Base-by-base conservation (phyloP, 1,284 basidiomycete species). In the Ceratorhiza oryzae-sativae region DNA sequence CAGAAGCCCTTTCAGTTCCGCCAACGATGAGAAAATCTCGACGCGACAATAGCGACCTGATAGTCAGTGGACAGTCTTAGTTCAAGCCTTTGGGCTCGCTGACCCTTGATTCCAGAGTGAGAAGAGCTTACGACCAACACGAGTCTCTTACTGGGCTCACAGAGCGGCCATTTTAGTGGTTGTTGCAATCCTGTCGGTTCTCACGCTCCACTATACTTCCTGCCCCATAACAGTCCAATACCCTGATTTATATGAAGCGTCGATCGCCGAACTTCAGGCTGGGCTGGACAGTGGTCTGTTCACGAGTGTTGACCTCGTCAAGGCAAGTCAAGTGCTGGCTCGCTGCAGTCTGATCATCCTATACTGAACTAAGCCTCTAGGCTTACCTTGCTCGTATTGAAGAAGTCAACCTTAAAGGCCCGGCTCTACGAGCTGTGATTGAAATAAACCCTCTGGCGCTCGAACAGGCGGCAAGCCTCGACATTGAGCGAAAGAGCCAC, bases 371-470 rank as follows among this genome's bases (percentile, higher is more conserved):
- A 23, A 27, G 9, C 9, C 32, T 10, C 3, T 68, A 87, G 87
- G 88, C 89, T 0, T 91, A 92, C 77, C 84, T 90, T 68, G 85
- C 87, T 2, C 84, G 90, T 2, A 90, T 91, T 53, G 85, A 88
- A 9, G 89, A 91, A 77, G 90, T 90, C 49, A 90, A 91, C 76
- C 76, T 86, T n/a, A 78, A 86, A 72, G 88, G 88, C 0, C 85
- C 89, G 1, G 78, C 78, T 1, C 80, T 92, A 23, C 84, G 86
- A 3, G 89, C 89, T 0, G 83, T 92, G 0, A 81, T 91, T 41
- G 88, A 90, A 76, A 82, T 80, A 0, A 90, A 88, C 74, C 88
- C 88, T 0, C 84, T 82, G 15, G 89, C 88, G 1, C 77, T 90
- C 10, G 74, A 75, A n/a, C 82, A 87, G 77, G 87, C 88, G 10